These are phyloP conservation scores for Paramecium pentaurelia DNA, from an alignment of 73 alveolate genomes.

Conservation along the genomic window DNA sequence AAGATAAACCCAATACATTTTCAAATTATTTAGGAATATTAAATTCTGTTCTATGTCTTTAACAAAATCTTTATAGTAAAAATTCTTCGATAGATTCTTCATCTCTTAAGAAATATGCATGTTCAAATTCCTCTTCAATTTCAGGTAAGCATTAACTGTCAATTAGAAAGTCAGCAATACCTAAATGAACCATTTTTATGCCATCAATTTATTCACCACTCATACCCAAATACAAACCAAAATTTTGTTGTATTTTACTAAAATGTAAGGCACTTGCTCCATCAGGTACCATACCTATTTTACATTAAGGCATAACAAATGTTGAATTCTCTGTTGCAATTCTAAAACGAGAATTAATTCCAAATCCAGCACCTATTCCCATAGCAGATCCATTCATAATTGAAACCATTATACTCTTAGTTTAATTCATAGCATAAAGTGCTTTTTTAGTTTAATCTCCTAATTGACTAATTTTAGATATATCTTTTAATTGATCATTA, in stretches of 20 bases:
- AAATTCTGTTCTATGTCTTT: neutral
- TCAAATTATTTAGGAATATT: neutral
- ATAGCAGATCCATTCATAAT: conserved; percentile 61
- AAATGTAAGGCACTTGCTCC: conserved; percentile 55
- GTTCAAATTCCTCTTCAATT: neutral
- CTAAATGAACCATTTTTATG: conserved; percentile 1
- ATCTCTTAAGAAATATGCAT: neutral
- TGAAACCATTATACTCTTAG: neutral
- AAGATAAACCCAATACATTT: neutral
- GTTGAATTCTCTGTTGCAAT: conserved; percentile 61
- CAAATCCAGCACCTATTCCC: conserved; percentile 64
- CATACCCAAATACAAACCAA: conserved; percentile 50
- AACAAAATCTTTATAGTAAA: neutral
- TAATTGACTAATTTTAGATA: neutral
- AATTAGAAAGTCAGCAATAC: conserved; percentile 47
- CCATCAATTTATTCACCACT: conserved; percentile 45
- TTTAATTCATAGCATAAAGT: neutral
- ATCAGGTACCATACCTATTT: conserved; percentile 65
- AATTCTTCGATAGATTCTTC: neutral
- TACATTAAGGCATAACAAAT: conserved; percentile 65
- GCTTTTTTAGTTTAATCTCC: neutral
- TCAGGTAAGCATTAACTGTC: neutral
- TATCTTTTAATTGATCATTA: neutral
- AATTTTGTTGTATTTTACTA: neutral
- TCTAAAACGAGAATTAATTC: conserved; percentile 54